Base-by-base conservation (phyloP, 805 yeast species). In the Lachancea meyersii region DNA sequence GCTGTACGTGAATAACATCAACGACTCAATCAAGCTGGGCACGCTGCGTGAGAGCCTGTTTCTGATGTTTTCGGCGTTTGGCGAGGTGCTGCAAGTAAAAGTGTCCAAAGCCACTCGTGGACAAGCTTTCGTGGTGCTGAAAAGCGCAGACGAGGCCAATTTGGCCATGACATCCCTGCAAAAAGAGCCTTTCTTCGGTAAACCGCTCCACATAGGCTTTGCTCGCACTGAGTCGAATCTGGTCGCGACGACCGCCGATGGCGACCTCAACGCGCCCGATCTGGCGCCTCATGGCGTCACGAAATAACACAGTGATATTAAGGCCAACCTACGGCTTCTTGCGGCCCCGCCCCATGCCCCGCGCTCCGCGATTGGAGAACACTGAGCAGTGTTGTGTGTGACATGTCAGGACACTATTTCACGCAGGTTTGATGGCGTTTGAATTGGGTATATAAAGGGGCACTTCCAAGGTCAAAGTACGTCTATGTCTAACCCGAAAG, bases 61-160 rank as follows among this genome's bases (percentile, higher is more conserved):
- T 52, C 53, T 82, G 16, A 54, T 82, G 5, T 81, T 80, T 50
- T 66, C 80, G 11, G 72, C 79, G 0, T 81, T 70, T 57, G 88
- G 87, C 0, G 87, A 81, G 53, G 75, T 84, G 2, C 55, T 82
- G 4, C 72, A 75, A 9, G 68, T 84, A 9, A 60, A 68, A 37
- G 56, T 72, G 20, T 58, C 69, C 28, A 68, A 68, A 42, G 70
- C 66, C 44, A 61, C 70, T 49, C 65, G 85, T 43, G 88, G 87
- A 0, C 86, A 80, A 54, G 88, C 87, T 0, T 83, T 81, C 65
- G 59, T 82, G 2, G 64, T 75, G 1, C 69, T 79, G 49, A 68
- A 73, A 26, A 69, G 72, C 19, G 45, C 65, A 1, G 71, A 70
- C 17, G 75, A 72, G 33, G 80, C 88, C 0, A 65, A 70, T 10